Conservation (phyloP, 345 rosid genomes). For the Citrus hindsii region DNA sequence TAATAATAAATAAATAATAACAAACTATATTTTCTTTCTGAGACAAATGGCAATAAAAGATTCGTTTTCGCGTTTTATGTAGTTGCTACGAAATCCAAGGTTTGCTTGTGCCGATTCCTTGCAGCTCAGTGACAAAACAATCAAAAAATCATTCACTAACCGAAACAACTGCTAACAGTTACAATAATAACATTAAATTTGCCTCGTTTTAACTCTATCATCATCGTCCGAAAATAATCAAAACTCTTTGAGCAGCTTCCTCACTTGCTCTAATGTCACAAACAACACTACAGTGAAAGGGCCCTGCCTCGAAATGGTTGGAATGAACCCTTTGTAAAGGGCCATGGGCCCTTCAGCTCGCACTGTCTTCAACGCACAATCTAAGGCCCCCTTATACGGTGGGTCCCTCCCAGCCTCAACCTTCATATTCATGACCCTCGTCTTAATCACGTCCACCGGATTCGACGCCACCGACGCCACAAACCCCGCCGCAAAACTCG, state of each 20-base stretch:
- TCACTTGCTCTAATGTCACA: conserved; percentile 75
- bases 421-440: conserved; percentile 86
- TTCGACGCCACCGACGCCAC: conserved; percentile 81
- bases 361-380: conserved; percentile 67
- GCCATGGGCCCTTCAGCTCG: conserved; percentile 65
- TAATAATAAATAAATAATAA: too few species aligned
- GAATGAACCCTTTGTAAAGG: conserved; percentile 69
- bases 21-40: not conserved
- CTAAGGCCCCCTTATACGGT: conserved; percentile 56
- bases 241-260: conserved; percentile 61
- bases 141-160: too few species aligned
- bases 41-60: not conserved
- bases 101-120: not conserved
- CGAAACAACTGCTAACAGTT: too few species aligned
- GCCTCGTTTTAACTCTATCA: too few species aligned
- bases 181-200: too few species aligned
- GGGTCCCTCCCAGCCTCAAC: conserved; percentile 48
- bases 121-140: not conserved
- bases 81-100: not conserved
- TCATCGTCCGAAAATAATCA: conserved; percentile 8
- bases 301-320: conserved; percentile 77
- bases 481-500: conserved; percentile 72
- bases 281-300: conserved; percentile 78
- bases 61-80: too few species aligned
- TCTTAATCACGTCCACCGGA: conserved; percentile 82